phyloP scores from a whole-genome alignment of 192 early-diverging fungal species.

The Ramicandelaber brevisporus region DNA sequence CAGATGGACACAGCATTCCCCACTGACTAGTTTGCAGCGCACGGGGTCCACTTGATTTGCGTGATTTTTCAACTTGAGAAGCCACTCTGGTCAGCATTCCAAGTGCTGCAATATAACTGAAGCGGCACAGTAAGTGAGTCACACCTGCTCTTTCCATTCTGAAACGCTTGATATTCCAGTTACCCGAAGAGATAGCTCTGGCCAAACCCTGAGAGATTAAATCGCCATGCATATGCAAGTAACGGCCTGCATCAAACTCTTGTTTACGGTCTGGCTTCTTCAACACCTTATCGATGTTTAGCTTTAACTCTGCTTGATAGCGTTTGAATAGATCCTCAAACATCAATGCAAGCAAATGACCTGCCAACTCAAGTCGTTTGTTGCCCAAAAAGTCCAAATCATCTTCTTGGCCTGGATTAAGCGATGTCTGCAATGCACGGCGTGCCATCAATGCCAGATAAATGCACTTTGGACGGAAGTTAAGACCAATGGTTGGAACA shows the following conservation, averaged over 20 bases:
- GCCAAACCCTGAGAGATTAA: constrained; percentile 79
- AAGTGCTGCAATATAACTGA: constrained; percentile 81
- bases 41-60: constrained; percentile 93
- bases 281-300: constrained; percentile 70
- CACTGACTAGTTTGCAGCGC: constrained; percentile 89
- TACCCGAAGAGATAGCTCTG: constrained; percentile 84
- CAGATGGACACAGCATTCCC: constrained; percentile 90
- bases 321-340: constrained; percentile 97
- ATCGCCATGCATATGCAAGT: constrained; percentile 41
- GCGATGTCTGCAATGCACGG: constrained; percentile 65
- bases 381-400: constrained; percentile 97
- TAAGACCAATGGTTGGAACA: constrained; percentile 63
- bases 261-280: constrained; percentile 67
- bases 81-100: constrained; percentile 96
- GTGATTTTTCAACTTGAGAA: constrained; percentile 94
- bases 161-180: constrained; percentile 97
- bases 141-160: constrained; percentile 97
- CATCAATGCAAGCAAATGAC: constrained; percentile 72
- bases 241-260: constrained; percentile 68
- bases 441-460: constrained; percentile 87
- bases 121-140: constrained; percentile 78
- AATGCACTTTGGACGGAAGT: constrained; percentile 78
- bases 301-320: constrained; percentile 67
- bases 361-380: constrained; percentile 94
- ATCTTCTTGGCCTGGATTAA: constrained; percentile 58